Conservation (phyloP, 164 flowering plant genomes). For the Nelumbo lutea region DNA sequence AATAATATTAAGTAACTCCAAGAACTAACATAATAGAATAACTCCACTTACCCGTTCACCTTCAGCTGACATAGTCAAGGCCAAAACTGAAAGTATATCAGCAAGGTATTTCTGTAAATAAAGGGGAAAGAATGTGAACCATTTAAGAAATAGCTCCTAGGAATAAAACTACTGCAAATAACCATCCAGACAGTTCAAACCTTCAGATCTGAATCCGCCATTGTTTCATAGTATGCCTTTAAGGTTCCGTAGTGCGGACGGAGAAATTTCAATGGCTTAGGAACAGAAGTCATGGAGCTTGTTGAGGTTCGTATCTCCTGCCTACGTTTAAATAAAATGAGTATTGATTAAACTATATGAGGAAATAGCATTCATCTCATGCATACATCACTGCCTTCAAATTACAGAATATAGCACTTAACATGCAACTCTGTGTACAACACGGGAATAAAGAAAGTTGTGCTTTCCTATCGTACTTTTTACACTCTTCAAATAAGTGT, state of each 20-base stretch:
- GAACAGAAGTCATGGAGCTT: slow-evolving; percentile 99
- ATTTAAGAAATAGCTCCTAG: background rate
- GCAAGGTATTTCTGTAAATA: slow-evolving; percentile 77
- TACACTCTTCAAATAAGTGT: too few species aligned
- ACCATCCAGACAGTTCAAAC: slow-evolving; percentile 21
- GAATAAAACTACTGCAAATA: background rate
- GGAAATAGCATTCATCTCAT: too few species aligned
- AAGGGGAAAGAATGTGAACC: background rate
- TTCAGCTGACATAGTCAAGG: slow-evolving; percentile 96
- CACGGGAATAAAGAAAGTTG: too few species aligned
- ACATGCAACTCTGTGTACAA: too few species aligned
- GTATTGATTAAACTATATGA: too few species aligned
- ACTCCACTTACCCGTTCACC: slow-evolving; percentile 78
- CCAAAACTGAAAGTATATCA: slow-evolving; percentile 94
- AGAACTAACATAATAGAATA: background rate
- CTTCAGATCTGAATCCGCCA: slow-evolving; percentile 77
- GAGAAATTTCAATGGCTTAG: slow-evolving; percentile 95
- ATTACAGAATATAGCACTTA: background rate
- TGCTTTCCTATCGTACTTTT: too few species aligned
- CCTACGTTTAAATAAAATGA: slow-evolving; percentile 29
- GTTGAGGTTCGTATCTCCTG: slow-evolving; percentile 94
- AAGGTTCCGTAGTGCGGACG: slow-evolving; percentile 92
- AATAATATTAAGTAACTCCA: too few species aligned
- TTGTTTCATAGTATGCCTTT: slow-evolving; percentile 68
- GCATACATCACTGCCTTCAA: background rate